Percentiles rank a stretch among this genome's conserved stretches.
These are phyloP conservation scores for Cocos nucifera DNA, from an alignment of 176 grass and related monocot species.

Conservation along the genomic window DNA sequence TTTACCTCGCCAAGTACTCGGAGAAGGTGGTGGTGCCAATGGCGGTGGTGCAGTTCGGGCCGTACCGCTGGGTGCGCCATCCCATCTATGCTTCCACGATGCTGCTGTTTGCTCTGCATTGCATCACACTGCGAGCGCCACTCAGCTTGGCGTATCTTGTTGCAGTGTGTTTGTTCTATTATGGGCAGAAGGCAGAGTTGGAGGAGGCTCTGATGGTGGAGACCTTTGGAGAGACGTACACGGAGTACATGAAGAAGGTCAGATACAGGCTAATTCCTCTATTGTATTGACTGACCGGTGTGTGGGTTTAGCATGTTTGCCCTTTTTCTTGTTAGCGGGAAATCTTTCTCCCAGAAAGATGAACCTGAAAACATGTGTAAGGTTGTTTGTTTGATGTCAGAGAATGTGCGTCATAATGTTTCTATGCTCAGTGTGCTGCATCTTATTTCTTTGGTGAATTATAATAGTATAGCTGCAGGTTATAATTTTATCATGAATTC, in stretches of 20 bases:
- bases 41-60: slow-evolving; percentile 28
- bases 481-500: too few relatives aligned
- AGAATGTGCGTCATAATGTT: too few relatives aligned
- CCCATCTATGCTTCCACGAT: slow-evolving; percentile 24
- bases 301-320: too few relatives aligned
- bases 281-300: slow-evolving; percentile 3
- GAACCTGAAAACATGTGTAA: too few relatives aligned
- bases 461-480: too few relatives aligned
- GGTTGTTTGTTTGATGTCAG: too few relatives aligned
- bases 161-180: slow-evolving; percentile 16
- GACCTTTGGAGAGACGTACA: slow-evolving; percentile 20
- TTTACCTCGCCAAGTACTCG: slow-evolving; percentile 28
- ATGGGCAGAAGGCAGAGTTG: slow-evolving; percentile 21
- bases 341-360: too few relatives aligned
- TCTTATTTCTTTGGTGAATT: too few relatives aligned
- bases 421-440: too few relatives aligned
- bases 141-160: slow-evolving; percentile 20
- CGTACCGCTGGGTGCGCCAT: slow-evolving; percentile 22
- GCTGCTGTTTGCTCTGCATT: slow-evolving; percentile 16
- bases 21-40: slow-evolving; percentile 28
- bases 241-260: slow-evolving; percentile 25
- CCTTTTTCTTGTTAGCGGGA: too few relatives aligned
- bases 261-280: slow-evolving; percentile 25
- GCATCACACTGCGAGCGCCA: slow-evolving; percentile 15
- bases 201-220: slow-evolving; percentile 25